Evolutionary conservation across 352 stramenopile genomes (phyloP).

Genomic region (Globisporangium echinulatum): DNA sequence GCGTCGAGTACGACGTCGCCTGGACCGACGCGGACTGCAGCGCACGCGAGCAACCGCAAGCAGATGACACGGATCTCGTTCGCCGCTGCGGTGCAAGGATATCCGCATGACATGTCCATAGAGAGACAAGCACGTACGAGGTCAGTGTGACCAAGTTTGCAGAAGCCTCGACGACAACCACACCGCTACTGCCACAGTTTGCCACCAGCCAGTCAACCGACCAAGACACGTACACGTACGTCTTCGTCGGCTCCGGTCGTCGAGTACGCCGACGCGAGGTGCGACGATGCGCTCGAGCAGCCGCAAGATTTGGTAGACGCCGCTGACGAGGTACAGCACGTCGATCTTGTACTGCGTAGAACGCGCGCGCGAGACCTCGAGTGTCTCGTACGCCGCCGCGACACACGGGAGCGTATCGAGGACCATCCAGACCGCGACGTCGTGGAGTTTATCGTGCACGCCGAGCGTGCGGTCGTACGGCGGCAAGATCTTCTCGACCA

Average conservation of each 20-base stretch:
- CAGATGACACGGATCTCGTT: conserved; percentile 39
- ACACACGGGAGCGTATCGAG: conserved; percentile 42
- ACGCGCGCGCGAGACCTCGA: conserved; percentile 39
- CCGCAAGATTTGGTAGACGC: conserved; percentile 38
- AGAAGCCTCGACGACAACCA: no score
- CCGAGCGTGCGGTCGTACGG: conserved; percentile 45
- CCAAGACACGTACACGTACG: conserved; percentile 14
- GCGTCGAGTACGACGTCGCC: conserved; percentile 29
- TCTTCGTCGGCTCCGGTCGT: conserved; percentile 29
- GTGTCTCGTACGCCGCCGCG: conserved; percentile 35
- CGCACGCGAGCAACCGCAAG: conserved; percentile 38
- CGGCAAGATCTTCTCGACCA: conserved; percentile 27
- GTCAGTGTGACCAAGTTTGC: not conserved
- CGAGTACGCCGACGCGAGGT: conserved; percentile 8
- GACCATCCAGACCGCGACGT: conserved; percentile 39
- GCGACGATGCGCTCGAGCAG: conserved; percentile 50
- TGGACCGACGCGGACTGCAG: conserved; percentile 38
- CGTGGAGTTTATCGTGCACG: conserved; percentile 62
- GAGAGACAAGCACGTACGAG: not conserved
- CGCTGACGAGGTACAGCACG: conserved; percentile 59
- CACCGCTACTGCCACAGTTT: no score
- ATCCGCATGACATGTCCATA: not conserved
- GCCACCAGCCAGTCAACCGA: not conserved
- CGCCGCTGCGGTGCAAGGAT: conserved; percentile 18
- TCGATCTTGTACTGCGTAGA: conserved; percentile 67